Conservation (phyloP, 805 yeast species). For the Candida wancherniae region DNA sequence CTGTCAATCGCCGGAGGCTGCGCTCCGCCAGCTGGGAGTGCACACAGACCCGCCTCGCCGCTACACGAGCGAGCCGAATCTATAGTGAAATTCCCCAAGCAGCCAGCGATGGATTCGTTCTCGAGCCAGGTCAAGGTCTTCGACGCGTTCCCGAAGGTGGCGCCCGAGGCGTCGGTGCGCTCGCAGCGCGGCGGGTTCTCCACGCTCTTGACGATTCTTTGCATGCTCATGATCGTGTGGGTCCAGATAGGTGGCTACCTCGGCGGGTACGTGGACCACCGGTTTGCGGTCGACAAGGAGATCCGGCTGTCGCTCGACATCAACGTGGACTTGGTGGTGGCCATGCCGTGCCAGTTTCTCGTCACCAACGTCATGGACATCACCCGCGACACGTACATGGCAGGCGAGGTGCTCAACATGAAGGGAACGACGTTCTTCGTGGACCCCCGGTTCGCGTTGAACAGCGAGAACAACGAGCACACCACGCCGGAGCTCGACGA, state of each 20-base stretch:
- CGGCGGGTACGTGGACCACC: conserved; percentile 77
- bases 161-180: conserved; percentile 56
- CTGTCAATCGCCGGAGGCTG: too few relatives aligned
- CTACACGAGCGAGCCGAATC: too few relatives aligned
- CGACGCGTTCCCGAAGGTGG: conserved; percentile 45
- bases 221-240: conserved; percentile 69
- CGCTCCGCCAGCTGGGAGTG: too few relatives aligned
- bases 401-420: conserved; percentile 67
- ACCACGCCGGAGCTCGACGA: conserved; percentile 63
- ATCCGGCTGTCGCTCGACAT: conserved; percentile 56
- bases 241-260: conserved; percentile 78
- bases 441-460: conserved; percentile 46
- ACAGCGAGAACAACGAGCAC: conserved; percentile 42
- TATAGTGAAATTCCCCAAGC: too few relatives aligned
- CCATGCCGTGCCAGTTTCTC: conserved; percentile 75
- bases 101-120: conserved; percentile 33
- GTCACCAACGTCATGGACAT: conserved; percentile 73
- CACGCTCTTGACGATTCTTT: conserved; percentile 58
- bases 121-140: conserved; percentile 39
- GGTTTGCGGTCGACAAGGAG: conserved; percentile 66
- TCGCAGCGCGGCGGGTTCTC: conserved; percentile 75
- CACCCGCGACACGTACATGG: conserved; percentile 73
- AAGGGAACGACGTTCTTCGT: conserved; percentile 58
- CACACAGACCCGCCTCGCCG: too few relatives aligned
- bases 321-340: conserved; percentile 75